phyloP scores from a whole-genome alignment of 139 green algal genomes.

The Volvox africanus region DNA sequence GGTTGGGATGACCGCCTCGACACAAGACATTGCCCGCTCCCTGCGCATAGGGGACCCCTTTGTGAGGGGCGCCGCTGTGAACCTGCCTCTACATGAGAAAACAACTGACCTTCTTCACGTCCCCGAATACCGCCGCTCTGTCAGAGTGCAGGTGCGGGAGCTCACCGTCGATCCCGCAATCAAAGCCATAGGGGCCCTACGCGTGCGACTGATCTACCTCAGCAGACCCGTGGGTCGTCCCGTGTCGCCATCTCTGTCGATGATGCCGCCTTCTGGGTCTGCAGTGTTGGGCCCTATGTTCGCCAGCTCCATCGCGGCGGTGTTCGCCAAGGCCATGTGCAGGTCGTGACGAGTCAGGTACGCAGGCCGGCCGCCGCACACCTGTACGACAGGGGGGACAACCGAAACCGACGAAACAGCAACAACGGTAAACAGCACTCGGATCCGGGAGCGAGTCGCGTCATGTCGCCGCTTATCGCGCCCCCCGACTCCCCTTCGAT shows the following conservation, averaged over 20 bases:
- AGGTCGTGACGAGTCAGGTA: conserved; percentile 71
- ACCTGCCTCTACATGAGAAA: no score
- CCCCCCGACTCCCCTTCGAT: no score
- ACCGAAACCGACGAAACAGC: no score
- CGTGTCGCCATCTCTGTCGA: conserved; percentile 11
- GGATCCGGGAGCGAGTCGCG: no score
- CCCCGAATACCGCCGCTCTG: no score
- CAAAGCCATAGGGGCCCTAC: no score
- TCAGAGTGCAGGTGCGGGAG: no score
- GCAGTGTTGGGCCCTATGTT: neutral
- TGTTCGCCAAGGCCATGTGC: conserved; percentile 77
- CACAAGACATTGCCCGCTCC: conserved; percentile 56
- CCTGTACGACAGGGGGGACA: neutral
- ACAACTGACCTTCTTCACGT: no score
- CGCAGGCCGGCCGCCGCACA: conserved; percentile 39
- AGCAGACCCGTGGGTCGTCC: conserved; percentile 37
- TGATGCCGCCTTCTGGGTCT: neutral
- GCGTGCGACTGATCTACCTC: neutral
- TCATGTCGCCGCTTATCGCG: no score
- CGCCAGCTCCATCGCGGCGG: conserved; percentile 59
- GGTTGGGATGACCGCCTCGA: conserved; percentile 34
- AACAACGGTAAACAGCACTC: no score
- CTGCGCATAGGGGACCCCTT: conserved; percentile 10
- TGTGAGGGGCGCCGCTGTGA: no score
- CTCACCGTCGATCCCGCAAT: no score